Evolutionary conservation across 2,329 filamentous ascomycete species (phyloP), one percentile per base, ranked within the genome.

Genomic region (Graphilbum ipis-grandicollis): DNA sequence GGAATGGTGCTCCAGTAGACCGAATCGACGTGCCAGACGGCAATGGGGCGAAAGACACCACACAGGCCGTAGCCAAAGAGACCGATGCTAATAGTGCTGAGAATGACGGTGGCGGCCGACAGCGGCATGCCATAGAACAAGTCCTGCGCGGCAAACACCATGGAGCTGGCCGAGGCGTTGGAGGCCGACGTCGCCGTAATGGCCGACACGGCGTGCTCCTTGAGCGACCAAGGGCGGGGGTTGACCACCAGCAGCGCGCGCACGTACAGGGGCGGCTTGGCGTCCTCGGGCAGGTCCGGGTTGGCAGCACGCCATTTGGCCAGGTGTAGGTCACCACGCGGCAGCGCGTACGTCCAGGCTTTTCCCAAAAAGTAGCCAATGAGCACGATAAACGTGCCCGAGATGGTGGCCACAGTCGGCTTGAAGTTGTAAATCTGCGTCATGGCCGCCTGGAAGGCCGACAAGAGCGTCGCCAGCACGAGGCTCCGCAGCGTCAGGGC

Each of bases 1-100:
- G 67, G 67, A 4, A 71, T 48, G 6, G 55, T 65, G 26, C 56
- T 53, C 68, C 68, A 72, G 50, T 68, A 72, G 3, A 72, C 67
- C 2, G 65, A 59, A 13, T 71, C 66, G 5, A 65, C 61, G 36
- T 68, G 66, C 57, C 63, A 71, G 10, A 72, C 66, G 2, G 59
- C 56, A 28, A 71, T 57, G 1, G 67, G 66, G 1, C 68, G 64
- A 46, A 71, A 49, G 3, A 71, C 33, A 8, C 68, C 68, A 31
- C 58, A 62, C 3, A 72, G 48, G 2, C 66, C 67, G 30, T 69
- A 72, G 1, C 68, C 67, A 37, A 69, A 71, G 2, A 71, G 47
- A 0, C 63, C 64, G 30, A 71, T 69, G 0, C 66, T 71, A 36
- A 71, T 62, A 13, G 58, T 59, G 19, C 52, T 57, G 38, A 70